phyloP scores from a whole-genome alignment of 371 early-diverging fungal species.

The Mortierella sp. region DNA sequence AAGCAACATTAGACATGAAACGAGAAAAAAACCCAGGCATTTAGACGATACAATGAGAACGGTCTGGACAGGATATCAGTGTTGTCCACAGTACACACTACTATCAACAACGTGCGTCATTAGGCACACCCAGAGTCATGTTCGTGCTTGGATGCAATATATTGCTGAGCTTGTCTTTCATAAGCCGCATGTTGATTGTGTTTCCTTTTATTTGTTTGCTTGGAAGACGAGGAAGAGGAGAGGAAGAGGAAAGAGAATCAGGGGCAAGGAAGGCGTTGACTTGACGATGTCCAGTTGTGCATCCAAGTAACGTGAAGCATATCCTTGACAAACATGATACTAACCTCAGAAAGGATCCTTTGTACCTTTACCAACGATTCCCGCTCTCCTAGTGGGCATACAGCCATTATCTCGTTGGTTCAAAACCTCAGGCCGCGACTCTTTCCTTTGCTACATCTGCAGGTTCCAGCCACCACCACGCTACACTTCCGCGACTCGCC shows the following conservation, averaged over 20 bases:
- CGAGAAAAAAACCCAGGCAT: too few relatives aligned
- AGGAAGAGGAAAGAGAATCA: not conserved
- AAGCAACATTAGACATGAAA: too few relatives aligned
- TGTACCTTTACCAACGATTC: too few relatives aligned
- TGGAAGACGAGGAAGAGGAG: not conserved
- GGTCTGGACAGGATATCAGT: too few relatives aligned
- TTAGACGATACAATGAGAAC: too few relatives aligned
- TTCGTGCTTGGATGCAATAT: too few relatives aligned
- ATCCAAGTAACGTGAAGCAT: too few relatives aligned
- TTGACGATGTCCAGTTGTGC: too few relatives aligned
- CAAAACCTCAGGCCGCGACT: constrained; percentile 65
- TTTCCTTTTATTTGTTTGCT: not conserved
- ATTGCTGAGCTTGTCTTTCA: not conserved
- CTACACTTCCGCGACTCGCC: constrained; percentile 65
- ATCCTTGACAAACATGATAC: too few relatives aligned
- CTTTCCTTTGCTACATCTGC: constrained; percentile 60
- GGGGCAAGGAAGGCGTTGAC: not conserved
- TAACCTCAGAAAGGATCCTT: too few relatives aligned
- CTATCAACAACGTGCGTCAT: not conserved
- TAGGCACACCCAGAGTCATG: not conserved
- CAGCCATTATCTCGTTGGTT: constrained; percentile 64
- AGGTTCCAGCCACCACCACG: constrained; percentile 67
- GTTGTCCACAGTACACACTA: too few relatives aligned
- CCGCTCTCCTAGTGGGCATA: constrained; percentile 60
- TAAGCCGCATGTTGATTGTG: not conserved